Conservation (phyloP, 352 stramenopile species). For the Thalassiosira oceanica region DNA sequence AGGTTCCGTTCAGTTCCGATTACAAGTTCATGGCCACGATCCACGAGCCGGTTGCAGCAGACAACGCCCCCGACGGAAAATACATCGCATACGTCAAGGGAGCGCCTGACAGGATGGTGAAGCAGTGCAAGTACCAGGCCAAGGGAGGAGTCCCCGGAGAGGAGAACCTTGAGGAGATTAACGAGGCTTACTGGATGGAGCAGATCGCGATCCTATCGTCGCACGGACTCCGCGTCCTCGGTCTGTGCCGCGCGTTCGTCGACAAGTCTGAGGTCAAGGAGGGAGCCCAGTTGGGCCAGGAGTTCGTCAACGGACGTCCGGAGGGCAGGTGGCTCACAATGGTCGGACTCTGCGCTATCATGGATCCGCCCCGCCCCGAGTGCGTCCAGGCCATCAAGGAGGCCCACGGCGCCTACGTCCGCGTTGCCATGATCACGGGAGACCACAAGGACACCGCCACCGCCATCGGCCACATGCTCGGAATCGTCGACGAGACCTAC, state of each 20-base stretch:
- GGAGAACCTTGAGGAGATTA: constrained; percentile 68
- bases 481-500: constrained; percentile 44
- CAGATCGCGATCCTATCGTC: constrained; percentile 37
- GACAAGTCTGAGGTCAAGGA: constrained; percentile 84
- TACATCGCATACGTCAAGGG: constrained; percentile 98
- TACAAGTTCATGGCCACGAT: constrained; percentile 98
- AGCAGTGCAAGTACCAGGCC: constrained; percentile 80
- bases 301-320: constrained; percentile 84
- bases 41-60: constrained; percentile 18
- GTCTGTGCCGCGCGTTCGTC: constrained; percentile 90
- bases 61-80: too few relatives aligned
- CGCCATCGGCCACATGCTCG: constrained; percentile 96
- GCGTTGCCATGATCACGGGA: constrained; percentile 99
- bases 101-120: constrained; percentile 91
- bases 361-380: constrained; percentile 96
- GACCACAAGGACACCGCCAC: constrained; percentile 98
- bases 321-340: constrained; percentile 97
- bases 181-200: constrained; percentile 58
- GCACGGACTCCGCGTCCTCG: constrained; percentile 29
- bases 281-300: constrained; percentile 70
- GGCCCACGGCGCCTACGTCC: constrained; percentile 94
- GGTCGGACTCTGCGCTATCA: constrained; percentile 96
- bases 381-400: constrained; percentile 93
- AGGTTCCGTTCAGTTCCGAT: constrained; percentile 94
- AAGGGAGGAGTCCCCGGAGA: background rate